Evolutionary conservation across 306 rosid genomes (phyloP).

Genomic region (Begonia masoniana): DNA sequence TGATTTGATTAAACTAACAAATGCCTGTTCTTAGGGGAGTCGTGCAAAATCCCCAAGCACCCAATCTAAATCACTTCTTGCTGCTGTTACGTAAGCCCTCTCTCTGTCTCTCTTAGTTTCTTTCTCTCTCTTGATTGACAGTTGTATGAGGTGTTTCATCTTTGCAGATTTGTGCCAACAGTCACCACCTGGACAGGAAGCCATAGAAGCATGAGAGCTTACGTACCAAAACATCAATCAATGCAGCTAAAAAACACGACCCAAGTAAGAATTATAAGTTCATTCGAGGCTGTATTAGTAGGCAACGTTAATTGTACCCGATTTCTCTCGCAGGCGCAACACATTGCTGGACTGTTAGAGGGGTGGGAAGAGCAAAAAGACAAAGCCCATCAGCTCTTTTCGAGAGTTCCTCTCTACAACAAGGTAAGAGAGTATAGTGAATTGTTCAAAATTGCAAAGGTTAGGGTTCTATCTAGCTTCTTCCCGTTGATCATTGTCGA

Average conservation of each 20-base stretch:
- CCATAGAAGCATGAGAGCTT: conserved; percentile 65
- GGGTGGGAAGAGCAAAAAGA: conserved; percentile 58
- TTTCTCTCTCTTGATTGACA: not conserved
- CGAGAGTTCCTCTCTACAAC: conserved; percentile 65
- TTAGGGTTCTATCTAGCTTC: not conserved
- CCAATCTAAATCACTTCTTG: conserved; percentile 47
- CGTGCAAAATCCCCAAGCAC: conserved; percentile 14
- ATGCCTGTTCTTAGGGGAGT: conserved; percentile 28
- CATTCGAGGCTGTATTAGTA: not conserved
- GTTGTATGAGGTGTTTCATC: conserved; percentile 2
- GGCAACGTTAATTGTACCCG: not conserved
- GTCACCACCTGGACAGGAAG: conserved; percentile 70
- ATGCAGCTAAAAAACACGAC: conserved; percentile 51
- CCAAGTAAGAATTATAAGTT: conserved; percentile 31
- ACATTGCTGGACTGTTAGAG: conserved; percentile 49
- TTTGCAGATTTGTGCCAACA: conserved; percentile 59
- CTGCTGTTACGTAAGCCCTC: conserved; percentile 47
- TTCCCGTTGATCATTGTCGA: conserved; percentile 1
- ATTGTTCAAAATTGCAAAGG: no score
- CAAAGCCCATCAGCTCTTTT: conserved; percentile 53
- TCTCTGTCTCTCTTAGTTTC: not conserved
- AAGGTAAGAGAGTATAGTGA: conserved; percentile 25
- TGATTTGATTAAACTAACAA: not conserved
- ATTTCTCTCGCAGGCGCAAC: conserved; percentile 35
- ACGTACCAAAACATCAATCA: conserved; percentile 68